Evolutionary conservation across 805 yeast genomes (phyloP).

Genomic region (Monosporozyma solicola): DNA sequence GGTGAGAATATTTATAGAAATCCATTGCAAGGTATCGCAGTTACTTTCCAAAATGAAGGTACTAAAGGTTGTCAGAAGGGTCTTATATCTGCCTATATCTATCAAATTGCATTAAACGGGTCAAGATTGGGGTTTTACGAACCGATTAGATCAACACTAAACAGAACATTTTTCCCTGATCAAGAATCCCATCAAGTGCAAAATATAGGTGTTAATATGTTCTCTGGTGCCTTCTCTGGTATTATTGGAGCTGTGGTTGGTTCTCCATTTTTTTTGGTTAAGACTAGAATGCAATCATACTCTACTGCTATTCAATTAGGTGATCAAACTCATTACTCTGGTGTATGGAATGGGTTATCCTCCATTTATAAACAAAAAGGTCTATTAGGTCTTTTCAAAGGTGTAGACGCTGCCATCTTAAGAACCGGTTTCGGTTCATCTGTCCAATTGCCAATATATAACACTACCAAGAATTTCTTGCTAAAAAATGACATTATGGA

Average conservation of each 20-base stretch:
- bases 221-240: slow-evolving; percentile 78
- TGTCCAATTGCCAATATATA: slow-evolving; percentile 88
- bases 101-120: slow-evolving; percentile 88
- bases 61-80: slow-evolving; percentile 85
- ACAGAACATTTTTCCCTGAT: slow-evolving; percentile 45
- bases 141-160: slow-evolving; percentile 60
- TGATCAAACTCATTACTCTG: slow-evolving; percentile 81
- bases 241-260: slow-evolving; percentile 83
- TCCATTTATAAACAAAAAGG: slow-evolving; percentile 64
- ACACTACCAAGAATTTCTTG: slow-evolving; percentile 58
- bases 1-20: slow-evolving; percentile 60
- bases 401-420: slow-evolving; percentile 88
- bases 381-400: slow-evolving; percentile 75
- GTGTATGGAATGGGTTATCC: slow-evolving; percentile 57
- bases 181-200: slow-evolving; percentile 42
- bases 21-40: slow-evolving; percentile 72
- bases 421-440: slow-evolving; percentile 95
- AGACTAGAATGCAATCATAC: slow-evolving; percentile 95
- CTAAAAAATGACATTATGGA: slow-evolving; percentile 42
- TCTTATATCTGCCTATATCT: slow-evolving; percentile 75
- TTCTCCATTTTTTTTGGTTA: slow-evolving; percentile 84
- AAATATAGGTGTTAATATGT: slow-evolving; percentile 51
- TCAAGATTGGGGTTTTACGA: slow-evolving; percentile 92
- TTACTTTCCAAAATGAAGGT: slow-evolving; percentile 76
- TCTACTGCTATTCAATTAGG: slow-evolving; percentile 64